Base-by-base conservation (phyloP, 306 rosid genomes). In the Urtica urens region DNA sequence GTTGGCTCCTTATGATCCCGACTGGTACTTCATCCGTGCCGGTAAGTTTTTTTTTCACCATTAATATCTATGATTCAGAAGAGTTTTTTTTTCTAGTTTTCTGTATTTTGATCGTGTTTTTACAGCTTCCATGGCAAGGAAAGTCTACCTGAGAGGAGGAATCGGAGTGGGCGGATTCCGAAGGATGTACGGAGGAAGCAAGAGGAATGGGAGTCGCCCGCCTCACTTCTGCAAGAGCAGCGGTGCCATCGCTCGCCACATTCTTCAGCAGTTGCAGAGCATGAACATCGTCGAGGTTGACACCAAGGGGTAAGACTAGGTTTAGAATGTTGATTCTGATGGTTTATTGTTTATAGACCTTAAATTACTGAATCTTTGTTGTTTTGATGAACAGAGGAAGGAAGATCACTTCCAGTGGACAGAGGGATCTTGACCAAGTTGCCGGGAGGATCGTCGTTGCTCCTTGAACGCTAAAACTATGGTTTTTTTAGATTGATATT, bases 121-220 rank as follows among this genome's bases (percentile, higher is more conserved):
- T 42, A 27, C 61, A 76, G 82, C 82, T 22, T 68, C 76, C 66
- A 72, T 76, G 69, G 82, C 82, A n/a, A 67, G 82, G 67, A 76
- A 76, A 59, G 68, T 76, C 41, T 76, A 76, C 67, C 49, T 76
- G 70, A 68, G 82, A 71, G 82, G 82, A 6, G 82, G 82, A 14
- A 75, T 76, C 8, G 82, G 82, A 16, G 82, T 76, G 21, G 82
- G 82, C 38, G 78, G 78, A 30, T 76, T 76, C 50, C 52, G 51
- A 23, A 54, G 82, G 55, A 76, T 76, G 28, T 76, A 76, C 8
- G 82, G 82, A 24, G 82, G 82, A 12, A 76, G 78, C 61, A 24
- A 76, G 67, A 64, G 82, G 66, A 76, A 76, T 16, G 82, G 82
- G 35, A 76, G 82, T 30, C 78, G 82, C n/a, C 82, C 82, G 1